A percentile compares a stretch with the other conserved stretches of the same genome.
These are phyloP conservation scores for Calonectria hongkongensis DNA, from an alignment of 2,329 filamentous ascomycete species.

Conservation along the genomic window DNA sequence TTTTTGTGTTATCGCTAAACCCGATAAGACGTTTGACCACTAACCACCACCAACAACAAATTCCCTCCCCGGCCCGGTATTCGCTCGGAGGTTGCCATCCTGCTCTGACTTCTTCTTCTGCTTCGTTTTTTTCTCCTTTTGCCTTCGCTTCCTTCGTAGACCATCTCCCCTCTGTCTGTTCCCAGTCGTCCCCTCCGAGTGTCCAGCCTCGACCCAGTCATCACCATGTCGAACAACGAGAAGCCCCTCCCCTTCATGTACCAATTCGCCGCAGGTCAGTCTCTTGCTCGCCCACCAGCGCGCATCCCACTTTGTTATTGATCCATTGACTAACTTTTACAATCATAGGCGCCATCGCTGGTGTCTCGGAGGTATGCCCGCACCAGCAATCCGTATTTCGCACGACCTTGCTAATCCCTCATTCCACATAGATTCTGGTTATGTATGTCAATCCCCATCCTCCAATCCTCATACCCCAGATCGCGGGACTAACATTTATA, in stretches of 20 bases:
- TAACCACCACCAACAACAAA: conserved; percentile 53
- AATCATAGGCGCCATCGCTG: conserved; percentile 87
- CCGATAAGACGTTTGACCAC: conserved; percentile 51
- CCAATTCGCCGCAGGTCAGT: conserved; percentile 93
- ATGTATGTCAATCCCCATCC: conserved; percentile 76
- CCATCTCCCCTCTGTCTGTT: conserved; percentile 39
- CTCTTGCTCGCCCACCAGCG: conserved; percentile 48
- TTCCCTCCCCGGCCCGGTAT: conserved; percentile 56
- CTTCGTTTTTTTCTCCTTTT: conserved; percentile 37
- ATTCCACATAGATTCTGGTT: conserved; percentile 81
- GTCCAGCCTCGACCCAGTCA: conserved; percentile 31
- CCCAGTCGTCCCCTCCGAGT: conserved; percentile 33
- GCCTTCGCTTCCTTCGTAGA: conserved; percentile 9
- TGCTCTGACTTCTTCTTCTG: conserved; percentile 35
- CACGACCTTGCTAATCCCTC: conserved; percentile 43
- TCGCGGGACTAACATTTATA: conserved; percentile 61
- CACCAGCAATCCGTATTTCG: conserved; percentile 46
- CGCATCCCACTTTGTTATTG: conserved; percentile 16
- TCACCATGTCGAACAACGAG: conserved; percentile 64
- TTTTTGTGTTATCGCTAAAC: conserved; percentile 49
- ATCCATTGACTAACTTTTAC: conserved; percentile 48
- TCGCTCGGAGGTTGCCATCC: conserved; percentile 53
- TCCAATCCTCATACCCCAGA: neutral
- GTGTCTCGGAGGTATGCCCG: conserved; percentile 91
- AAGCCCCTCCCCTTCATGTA: conserved; percentile 93